Evolutionary conservation across 805 yeast genomes (phyloP).

Genomic region (Zygosaccharomyces rouxii): DNA sequence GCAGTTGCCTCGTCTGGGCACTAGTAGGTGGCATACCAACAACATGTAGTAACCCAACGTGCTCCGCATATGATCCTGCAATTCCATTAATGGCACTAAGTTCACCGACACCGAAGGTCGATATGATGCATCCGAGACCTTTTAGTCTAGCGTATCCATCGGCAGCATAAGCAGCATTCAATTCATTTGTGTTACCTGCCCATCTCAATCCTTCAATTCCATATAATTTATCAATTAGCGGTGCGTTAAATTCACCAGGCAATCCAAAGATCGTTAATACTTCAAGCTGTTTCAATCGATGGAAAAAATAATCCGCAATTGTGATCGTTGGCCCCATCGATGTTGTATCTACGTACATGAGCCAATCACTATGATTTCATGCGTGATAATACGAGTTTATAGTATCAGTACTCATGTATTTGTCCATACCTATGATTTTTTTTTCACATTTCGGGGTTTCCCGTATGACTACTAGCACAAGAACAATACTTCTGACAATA

Average conservation of each 20-base stretch:
- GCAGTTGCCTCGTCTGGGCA: conserved; percentile 35
- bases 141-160: conserved; percentile 75
- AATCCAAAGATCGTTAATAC: conserved; percentile 65
- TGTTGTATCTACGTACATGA: not conserved
- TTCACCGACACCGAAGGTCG: conserved; percentile 89
- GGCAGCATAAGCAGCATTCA: conserved; percentile 86
- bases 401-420: not conserved
- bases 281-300: conserved; percentile 47
- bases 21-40: conserved; percentile 69
- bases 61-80: conserved; percentile 79
- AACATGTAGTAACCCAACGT: conserved; percentile 74
- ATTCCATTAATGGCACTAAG: conserved; percentile 79
- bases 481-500: not conserved
- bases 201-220: conserved; percentile 50
- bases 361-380: not conserved
- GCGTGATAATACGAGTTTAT: not conserved
- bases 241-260: conserved; percentile 70
- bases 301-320: conserved; percentile 61
- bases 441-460: not conserved
- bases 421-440: not conserved
- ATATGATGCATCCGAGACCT: conserved; percentile 36
- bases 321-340: conserved; percentile 33
- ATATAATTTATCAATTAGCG: conserved; percentile 62
- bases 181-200: conserved; percentile 84
- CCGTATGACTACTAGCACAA: not conserved